Base-by-base conservation (phyloP, 2,329 filamentous ascomycete species). In the Arthrinium puccinioides region DNA sequence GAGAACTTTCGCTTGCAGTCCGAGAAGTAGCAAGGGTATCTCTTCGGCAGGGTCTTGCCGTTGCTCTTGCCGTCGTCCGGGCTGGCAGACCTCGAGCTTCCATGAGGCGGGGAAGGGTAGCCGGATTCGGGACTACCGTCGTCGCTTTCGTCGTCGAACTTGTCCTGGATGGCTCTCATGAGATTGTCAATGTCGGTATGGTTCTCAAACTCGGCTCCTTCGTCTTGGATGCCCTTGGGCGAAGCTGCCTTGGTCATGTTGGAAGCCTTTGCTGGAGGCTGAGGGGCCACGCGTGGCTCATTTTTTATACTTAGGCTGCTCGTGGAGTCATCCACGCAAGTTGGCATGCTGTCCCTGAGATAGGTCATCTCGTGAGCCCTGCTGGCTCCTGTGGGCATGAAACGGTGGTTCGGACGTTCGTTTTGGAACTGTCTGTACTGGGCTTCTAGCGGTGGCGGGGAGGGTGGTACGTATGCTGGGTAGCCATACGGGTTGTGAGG, bases 111-210 rank as follows among this genome's bases (percentile, higher is more conserved):
- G 37, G 59, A 51, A 50, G 59, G 57, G 53, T 60, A 52, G 37
- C 50, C 32, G 47, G 55, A 42, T 42, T 53, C 40, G 44, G 48
- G 47, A 38, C 51, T 24, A 8, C 49, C 49, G 6, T 45, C 48
- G 7, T 48, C 38, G 3, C 42, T 38, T 3, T 55, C 48, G 8
- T 63, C 54, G 14, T 69, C 63, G 16, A 70, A 61, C 52, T 83
- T 84, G 30, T 76, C 67, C 57, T 95, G 88, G 31, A 96, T 90
- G 1, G 83, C 78, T 60, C 83, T 87, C 87, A 96, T 94, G 28
- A 97, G 64, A 28, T 79, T 81, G 56, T 96, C 89, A 25, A 96
- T 80, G 41, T 87, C 78, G 0, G 88, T 95, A n/a, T 76, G 73
- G 56, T 89, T 90, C 42, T 75, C 71, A 26, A 77, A 63, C n/a